Evolutionary conservation across 179 eudicot species (phyloP), one percentile per base, ranked within the genome.

Genomic region (Spinacia oleracea): DNA sequence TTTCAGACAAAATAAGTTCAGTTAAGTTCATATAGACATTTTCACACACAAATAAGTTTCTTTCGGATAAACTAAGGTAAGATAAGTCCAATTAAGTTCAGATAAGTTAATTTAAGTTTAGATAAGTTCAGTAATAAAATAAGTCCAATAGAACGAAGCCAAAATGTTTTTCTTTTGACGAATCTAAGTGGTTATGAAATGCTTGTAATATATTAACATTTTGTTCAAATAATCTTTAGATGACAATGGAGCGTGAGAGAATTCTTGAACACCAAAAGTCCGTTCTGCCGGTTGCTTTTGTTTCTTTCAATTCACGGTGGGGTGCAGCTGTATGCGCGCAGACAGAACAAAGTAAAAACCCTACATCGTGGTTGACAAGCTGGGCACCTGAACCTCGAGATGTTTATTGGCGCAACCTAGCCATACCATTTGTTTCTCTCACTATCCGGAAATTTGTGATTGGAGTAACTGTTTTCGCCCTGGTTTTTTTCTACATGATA

Each of bases 371-470:
- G 95, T 64, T 93, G 73, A 90, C 98, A 31, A 79, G 86, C 50
- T 93, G 97, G 97, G 98, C 98, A 29, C 98, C 97, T 9, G 98
- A 93, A 71, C 98, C 98, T 10, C 95, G 91, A 45, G 98, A 93
- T 72, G 87, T 93, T 27, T 93, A 88, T 79, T 93, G 98, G 98
- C 87, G 77, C 75, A 93, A 93, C 80, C 83, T 93, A 35, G 87
- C 95, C 34, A 88, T 93, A 73, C 97, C 99, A 34, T 93, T 89
- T 84, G 86, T 96, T 64, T 89, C 97, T 2, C 91, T 96, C 46
- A 85, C 83, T 77, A 75, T 96, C 63, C 89, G 99, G n/a, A 90
- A 84, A 78, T 90, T 91, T 48, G 78, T 96, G 83, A 91, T 96
- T 51, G 87, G 94, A 34, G 43, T 89, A 60, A 48, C 82, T 8